phyloP scores from a whole-genome alignment of 2,329 filamentous ascomycete genomes.

The Alternaria metachromatica region DNA sequence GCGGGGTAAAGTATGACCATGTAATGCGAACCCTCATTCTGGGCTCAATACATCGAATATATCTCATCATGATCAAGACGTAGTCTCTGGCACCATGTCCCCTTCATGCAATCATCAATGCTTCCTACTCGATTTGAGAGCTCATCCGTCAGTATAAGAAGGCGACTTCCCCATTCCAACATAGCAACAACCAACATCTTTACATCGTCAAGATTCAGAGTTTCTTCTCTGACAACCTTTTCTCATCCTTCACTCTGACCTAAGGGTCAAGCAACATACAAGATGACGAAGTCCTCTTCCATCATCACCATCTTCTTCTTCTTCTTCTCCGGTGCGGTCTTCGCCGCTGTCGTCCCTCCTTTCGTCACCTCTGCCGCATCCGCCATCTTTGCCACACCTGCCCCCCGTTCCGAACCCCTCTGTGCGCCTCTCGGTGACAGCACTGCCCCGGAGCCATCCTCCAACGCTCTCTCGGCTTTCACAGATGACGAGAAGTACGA shows the following conservation, averaged over 20 bases:
- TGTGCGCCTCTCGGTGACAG: neutral
- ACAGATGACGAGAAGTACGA: neutral
- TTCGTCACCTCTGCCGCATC: neutral
- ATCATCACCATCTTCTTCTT: neutral
- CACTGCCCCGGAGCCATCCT: conserved; percentile 1
- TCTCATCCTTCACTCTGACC: neutral
- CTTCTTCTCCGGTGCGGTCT: neutral
- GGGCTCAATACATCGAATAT: neutral
- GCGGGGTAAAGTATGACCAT: neutral
- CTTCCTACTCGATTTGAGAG: neutral
- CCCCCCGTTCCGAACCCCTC: neutral
- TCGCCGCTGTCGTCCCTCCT: neutral
- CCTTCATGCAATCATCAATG: neutral
- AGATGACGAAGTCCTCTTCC: neutral
- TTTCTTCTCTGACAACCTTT: neutral
- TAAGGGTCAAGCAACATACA: neutral
- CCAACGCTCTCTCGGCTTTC: conserved; percentile 1
- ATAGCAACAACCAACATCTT: neutral
- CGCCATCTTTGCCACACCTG: neutral
- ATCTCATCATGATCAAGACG: neutral
- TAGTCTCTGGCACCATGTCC: neutral
- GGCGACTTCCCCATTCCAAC: neutral
- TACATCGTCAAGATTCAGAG: neutral
- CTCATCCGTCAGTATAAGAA: neutral
- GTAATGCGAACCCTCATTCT: neutral